These are phyloP conservation scores for Viridothelium virens DNA, from an alignment of 495 filamentous ascomycete genomes.

Conservation along the genomic window DNA sequence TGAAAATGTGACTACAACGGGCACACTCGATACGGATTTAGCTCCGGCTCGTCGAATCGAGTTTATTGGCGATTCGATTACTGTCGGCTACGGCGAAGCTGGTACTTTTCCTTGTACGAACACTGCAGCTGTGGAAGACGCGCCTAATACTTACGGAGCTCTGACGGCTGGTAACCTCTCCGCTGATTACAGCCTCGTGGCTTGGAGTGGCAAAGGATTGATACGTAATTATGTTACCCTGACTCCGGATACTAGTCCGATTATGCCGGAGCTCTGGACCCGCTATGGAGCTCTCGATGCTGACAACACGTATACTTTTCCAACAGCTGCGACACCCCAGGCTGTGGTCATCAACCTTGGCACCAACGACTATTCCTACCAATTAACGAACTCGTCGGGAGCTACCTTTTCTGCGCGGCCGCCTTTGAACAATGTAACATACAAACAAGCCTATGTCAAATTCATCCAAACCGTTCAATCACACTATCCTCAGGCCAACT, in stretches of 20 bases:
- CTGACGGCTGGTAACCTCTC: slow-evolving; percentile 13
- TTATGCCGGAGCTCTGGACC: slow-evolving; percentile 23
- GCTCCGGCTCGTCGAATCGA: slow-evolving; percentile 17
- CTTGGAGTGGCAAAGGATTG: slow-evolving; percentile 22
- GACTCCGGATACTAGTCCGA: slow-evolving; percentile 18
- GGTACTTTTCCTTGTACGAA: slow-evolving; percentile 20
- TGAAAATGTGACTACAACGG: slow-evolving; percentile 18
- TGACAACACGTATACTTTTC: slow-evolving; percentile 22
- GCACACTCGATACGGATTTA: slow-evolving; percentile 8
- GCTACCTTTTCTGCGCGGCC: slow-evolving; percentile 11
- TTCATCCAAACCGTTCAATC: slow-evolving; percentile 18
- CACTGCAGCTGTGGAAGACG: slow-evolving; percentile 23
- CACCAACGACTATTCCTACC: slow-evolving; percentile 22
- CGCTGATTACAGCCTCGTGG: slow-evolving; percentile 22
- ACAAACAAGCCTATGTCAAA: slow-evolving; percentile 15
- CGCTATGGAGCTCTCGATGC: slow-evolving; percentile 20
- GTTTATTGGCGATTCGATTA: slow-evolving; percentile 22
- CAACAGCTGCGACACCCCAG: slow-evolving; percentile 12
- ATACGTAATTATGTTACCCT: slow-evolving; percentile 19
- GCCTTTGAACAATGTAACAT: slow-evolving; percentile 12
- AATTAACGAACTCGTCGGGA: neutral
- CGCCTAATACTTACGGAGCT: slow-evolving; percentile 19
- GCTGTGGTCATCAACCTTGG: slow-evolving; percentile 23
- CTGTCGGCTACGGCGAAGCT: slow-evolving; percentile 21
- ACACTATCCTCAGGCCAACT: slow-evolving; percentile 19